Evolutionary conservation across 768 basidiomycete genomes (phyloP).

Genomic region (Mycena haematopus): DNA sequence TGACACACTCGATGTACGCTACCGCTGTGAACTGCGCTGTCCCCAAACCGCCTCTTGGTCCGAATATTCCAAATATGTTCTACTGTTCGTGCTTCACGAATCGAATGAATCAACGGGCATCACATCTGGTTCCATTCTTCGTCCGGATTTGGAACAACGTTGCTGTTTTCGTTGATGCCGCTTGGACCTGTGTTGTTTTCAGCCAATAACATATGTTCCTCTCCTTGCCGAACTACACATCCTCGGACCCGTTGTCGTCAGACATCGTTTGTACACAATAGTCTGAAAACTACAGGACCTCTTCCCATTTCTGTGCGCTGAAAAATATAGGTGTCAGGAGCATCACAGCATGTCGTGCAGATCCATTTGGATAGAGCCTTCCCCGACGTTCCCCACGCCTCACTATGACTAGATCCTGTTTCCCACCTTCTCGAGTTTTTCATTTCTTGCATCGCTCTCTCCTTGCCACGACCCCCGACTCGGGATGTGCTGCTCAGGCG

Average conservation of each 20-base stretch:
- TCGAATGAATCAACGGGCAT: too few species aligned
- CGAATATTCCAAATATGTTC: not conserved
- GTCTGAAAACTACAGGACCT: not conserved
- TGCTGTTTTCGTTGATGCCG: slow-evolving; percentile 4
- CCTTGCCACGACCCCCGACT: not conserved
- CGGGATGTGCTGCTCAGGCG: not conserved
- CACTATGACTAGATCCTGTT: slow-evolving; percentile 11
- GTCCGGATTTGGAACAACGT: slow-evolving; percentile 16
- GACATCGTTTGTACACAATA: not conserved
- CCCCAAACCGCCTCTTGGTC: slow-evolving; percentile 6
- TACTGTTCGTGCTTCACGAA: not conserved
- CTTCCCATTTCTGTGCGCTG: not conserved
- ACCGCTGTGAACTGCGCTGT: too few species aligned
- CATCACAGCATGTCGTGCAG: slow-evolving; percentile 11
- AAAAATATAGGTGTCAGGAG: not conserved
- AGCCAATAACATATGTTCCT: not conserved
- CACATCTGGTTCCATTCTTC: slow-evolving; percentile 16
- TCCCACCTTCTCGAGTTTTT: not conserved
- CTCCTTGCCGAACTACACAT: not conserved
- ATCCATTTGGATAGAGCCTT: slow-evolving; percentile 11
- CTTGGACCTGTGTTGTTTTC: not conserved
- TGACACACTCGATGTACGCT: too few species aligned
- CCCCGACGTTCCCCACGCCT: slow-evolving; percentile 20
- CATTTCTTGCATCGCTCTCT: not conserved
- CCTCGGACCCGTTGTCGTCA: not conserved